Percentiles rank a stretch among this genome's conserved stretches.
Evolutionary conservation across 1,139 yeast species (phyloP).

Genomic region (Nakaseomyces kungkrabaensis): DNA sequence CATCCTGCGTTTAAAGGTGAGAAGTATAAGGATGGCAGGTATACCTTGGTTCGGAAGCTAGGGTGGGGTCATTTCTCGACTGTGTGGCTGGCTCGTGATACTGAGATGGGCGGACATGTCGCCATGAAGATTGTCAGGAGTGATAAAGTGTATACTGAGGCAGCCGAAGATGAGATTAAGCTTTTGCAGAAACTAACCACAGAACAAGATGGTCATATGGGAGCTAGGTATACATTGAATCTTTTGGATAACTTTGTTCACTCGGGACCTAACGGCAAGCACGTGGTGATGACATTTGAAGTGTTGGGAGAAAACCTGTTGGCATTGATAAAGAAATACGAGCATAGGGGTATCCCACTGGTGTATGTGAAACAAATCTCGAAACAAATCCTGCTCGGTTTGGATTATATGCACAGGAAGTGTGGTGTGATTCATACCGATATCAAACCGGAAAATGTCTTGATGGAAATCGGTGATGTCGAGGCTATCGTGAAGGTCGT

Average conservation of each 20-base stretch:
- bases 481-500: conserved; percentile 54
- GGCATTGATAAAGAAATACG: conserved; percentile 51
- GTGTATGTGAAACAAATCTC: conserved; percentile 66
- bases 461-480: conserved; percentile 66
- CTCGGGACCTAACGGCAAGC: conserved; percentile 65
- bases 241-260: conserved; percentile 59
- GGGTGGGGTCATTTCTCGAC: conserved; percentile 84
- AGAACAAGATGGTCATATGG: conserved; percentile 36
- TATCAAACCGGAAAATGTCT: conserved; percentile 67
- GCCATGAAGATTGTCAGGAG: conserved; percentile 72
- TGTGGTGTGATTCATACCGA: conserved; percentile 78
- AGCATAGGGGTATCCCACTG: conserved; percentile 61
- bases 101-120: conserved; percentile 42
- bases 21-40: conserved; percentile 46
- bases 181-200: conserved; percentile 29
- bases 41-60: conserved; percentile 54
- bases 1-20: conserved; percentile 73
- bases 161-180: conserved; percentile 68
- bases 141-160: conserved; percentile 61
- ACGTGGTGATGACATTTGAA: conserved; percentile 73
- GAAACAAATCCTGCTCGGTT: conserved; percentile 53
- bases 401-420: conserved; percentile 61
- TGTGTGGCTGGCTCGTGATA: conserved; percentile 65
- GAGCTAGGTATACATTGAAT: conserved; percentile 55
- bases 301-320: conserved; percentile 70